These are phyloP conservation scores for Tetrapisispora namnaoensis DNA, from an alignment of 805 yeast genomes.

Conservation along the genomic window DNA sequence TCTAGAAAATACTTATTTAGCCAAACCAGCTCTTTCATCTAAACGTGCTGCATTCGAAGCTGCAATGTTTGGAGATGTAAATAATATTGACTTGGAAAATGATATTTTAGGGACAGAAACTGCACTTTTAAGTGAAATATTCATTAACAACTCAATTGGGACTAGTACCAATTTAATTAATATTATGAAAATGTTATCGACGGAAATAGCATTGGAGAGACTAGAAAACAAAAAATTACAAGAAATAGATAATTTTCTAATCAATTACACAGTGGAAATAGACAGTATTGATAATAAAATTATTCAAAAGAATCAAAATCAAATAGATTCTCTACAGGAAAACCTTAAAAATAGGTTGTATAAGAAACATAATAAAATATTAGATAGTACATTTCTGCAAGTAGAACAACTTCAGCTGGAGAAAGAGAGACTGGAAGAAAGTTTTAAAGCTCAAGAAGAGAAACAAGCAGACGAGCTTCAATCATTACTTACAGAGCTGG, in stretches of 20 bases:
- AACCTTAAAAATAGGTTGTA: slow-evolving; percentile 7
- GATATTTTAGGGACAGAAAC: slow-evolving; percentile 35
- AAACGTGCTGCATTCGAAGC: slow-evolving; percentile 34
- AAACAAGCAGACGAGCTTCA: slow-evolving; percentile 7
- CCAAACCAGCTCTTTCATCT: slow-evolving; percentile 1
- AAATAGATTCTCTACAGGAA: slow-evolving; percentile 9
- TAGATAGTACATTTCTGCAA: slow-evolving; percentile 6
- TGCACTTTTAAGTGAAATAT: slow-evolving; percentile 40
- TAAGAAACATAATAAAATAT: slow-evolving; percentile 7
- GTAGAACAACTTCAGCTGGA: slow-evolving; percentile 5
- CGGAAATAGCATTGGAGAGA: slow-evolving; percentile 44
- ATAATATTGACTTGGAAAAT: slow-evolving; percentile 35
- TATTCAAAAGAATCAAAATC: slow-evolving; percentile 10
- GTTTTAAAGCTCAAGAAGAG: slow-evolving; percentile 1
- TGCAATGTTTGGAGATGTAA: slow-evolving; percentile 49
- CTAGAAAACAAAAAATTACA: slow-evolving; percentile 44
- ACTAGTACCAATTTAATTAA: slow-evolving; percentile 44
- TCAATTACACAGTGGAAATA: slow-evolving; percentile 31
- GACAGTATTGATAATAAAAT: slow-evolving; percentile 9
- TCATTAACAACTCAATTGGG: slow-evolving; percentile 44
- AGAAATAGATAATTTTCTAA: slow-evolving; percentile 43
- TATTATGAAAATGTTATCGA: slow-evolving; percentile 40
- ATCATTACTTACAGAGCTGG: slow-evolving; percentile 10
- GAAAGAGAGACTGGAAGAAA: slow-evolving; percentile 1
- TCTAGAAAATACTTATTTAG: not conserved